These are phyloP conservation scores for Sclerotinia minor DNA, from an alignment of 2,329 filamentous ascomycete genomes.

Conservation along the genomic window DNA sequence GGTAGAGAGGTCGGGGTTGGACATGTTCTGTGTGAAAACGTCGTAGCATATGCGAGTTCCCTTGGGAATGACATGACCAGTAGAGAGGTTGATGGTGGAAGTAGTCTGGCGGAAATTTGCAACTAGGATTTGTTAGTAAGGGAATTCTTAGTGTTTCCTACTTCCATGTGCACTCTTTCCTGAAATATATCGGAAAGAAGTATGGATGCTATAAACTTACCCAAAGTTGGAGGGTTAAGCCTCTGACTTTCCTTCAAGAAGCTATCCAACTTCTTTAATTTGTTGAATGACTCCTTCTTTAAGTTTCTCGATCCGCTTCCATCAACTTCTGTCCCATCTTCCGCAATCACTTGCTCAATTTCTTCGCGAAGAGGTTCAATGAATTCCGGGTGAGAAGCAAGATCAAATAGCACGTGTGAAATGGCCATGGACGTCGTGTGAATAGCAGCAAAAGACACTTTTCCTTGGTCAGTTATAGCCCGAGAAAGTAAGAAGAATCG, in stretches of 20 bases:
- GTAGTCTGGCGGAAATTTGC: conserved; percentile 11
- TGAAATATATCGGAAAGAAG: background rate
- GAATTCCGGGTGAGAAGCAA: conserved; percentile 52
- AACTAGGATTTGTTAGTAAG: conserved; percentile 24
- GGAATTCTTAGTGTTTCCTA: conserved; percentile 28
- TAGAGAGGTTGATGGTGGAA: conserved; percentile 32
- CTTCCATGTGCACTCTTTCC: too few species aligned
- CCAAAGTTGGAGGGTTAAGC: conserved; percentile 37
- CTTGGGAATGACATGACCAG: background rate
- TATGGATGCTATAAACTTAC: background rate
- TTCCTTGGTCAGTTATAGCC: background rate
- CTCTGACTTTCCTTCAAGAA: conserved; percentile 47
- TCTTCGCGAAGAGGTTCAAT: conserved; percentile 35
- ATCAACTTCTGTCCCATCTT: conserved; percentile 51
- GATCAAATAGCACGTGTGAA: conserved; percentile 53
- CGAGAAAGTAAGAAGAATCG: background rate
- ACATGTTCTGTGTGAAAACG: conserved; percentile 36
- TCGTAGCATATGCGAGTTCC: conserved; percentile 38
- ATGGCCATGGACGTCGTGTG: conserved; percentile 51
- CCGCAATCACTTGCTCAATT: conserved; percentile 38
- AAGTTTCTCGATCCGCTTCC: conserved; percentile 35
- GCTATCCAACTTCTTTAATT: conserved; percentile 44
- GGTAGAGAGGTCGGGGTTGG: conserved; percentile 15
- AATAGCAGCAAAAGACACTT: conserved; percentile 46
- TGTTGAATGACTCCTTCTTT: conserved; percentile 34